Evolutionary conservation across 257 asterid genomes (phyloP), one percentile per base, ranked within the genome.

Genomic region (Petunia secreta): DNA sequence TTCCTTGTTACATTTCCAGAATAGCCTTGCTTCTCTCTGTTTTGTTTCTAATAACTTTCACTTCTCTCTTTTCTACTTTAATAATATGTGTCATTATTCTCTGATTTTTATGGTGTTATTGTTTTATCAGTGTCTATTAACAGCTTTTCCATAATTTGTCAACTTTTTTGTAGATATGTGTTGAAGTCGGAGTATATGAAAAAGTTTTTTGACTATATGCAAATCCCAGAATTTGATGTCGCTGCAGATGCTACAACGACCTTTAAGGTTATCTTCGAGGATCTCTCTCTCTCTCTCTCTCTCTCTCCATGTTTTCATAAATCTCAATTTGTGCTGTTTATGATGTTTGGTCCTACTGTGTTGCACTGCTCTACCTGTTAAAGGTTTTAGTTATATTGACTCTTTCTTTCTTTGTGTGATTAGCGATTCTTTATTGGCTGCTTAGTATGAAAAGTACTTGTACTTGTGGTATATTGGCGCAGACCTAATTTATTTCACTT

Each of bases 211-310:
- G 91, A 88, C 85, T 88, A 92, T 75, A 90, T 93, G 53, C 96
- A 92, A 83, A 93, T 95, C 77, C 98, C 98, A 69, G 94, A 87
- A 69, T 95, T 95, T 77, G 97, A 95, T 64, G 93, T 91, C 87
- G 99, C 99, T 81, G 94, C 99, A n/a, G 98, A 95, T 90, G 98
- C 96, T 71, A 82, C 92, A 77, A 87, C 96, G 34, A 91, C 98
- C 80, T 95, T 95, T 85, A 95, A 91, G 97, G 99, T 94, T 50
- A 5, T 40, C 79, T 41, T 60, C 76, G 41, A 11, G 53, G 39
- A 79, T 39, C 71, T 63, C 65, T 15, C 77, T 73, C 39, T 67
- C 67, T 66, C 80, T 67, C 68, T 66, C 80, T 67, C 68, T 9
- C 37, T 71, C 6, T 78, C 15, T 16, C 0, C 15, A 14, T 80